These are phyloP conservation scores for Raphanus hybrid DNA, from an alignment of 441 rosid genomes.

Conservation along the genomic window DNA sequence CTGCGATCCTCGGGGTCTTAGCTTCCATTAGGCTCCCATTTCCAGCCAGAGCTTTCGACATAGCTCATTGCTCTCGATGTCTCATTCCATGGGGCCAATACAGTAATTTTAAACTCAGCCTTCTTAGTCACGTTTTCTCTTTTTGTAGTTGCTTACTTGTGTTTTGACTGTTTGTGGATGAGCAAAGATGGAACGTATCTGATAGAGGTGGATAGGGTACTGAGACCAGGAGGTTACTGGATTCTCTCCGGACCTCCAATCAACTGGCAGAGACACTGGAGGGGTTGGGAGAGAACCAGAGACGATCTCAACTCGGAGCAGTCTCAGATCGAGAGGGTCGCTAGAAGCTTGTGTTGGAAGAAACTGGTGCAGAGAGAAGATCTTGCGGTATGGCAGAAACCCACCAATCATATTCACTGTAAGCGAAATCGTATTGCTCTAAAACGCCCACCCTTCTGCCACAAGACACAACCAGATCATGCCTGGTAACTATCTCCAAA, in stretches of 20 bases:
- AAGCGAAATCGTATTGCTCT: slow-evolving; percentile 51
- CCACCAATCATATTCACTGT: slow-evolving; percentile 69
- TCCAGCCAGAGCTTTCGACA: slow-evolving; percentile 72
- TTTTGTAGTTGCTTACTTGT: not conserved
- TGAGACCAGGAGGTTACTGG: slow-evolving; percentile 81
- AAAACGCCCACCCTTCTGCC: slow-evolving; percentile 57
- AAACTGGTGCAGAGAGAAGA: slow-evolving; percentile 55
- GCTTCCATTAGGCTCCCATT: slow-evolving; percentile 73
- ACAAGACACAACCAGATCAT: slow-evolving; percentile 52
- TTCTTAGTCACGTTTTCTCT: not conserved
- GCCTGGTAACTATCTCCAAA: slow-evolving; percentile 55
- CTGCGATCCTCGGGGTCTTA: slow-evolving; percentile 64
- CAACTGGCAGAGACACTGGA: slow-evolving; percentile 61
- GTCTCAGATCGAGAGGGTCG: slow-evolving; percentile 50
- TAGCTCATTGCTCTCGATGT: slow-evolving; percentile 83
- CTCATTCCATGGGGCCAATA: slow-evolving; percentile 71
- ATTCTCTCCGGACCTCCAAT: slow-evolving; percentile 71
- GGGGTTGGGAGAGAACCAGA: slow-evolving; percentile 61
- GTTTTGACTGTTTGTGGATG: slow-evolving; percentile 22
- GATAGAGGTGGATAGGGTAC: slow-evolving; percentile 65
- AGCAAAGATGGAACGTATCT: slow-evolving; percentile 62
- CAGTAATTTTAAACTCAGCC: slow-evolving; percentile 39
- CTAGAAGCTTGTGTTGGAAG: slow-evolving; percentile 69
- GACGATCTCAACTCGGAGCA: slow-evolving; percentile 59
- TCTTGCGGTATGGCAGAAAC: slow-evolving; percentile 70